Percentiles rank a stretch among this genome's conserved stretches.
These are phyloP conservation scores for Gamarada debralockiae DNA, from an alignment of 495 filamentous ascomycete genomes.

Conservation along the genomic window DNA sequence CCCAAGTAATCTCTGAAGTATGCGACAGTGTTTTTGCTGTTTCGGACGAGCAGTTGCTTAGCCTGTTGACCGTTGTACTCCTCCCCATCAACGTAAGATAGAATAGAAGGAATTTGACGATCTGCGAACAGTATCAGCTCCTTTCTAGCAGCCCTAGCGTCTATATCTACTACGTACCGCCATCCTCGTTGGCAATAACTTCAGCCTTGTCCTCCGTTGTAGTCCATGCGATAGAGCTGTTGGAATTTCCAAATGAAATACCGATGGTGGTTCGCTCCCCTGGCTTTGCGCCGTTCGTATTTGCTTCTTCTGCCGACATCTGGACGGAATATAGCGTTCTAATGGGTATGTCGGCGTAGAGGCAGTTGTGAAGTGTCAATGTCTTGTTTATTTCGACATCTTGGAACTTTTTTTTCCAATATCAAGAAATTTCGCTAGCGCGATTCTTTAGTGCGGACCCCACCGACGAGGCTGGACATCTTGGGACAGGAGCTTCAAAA, in stretches of 20 bases:
- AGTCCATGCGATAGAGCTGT: conserved; percentile 92
- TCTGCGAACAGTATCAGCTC: conserved; percentile 47
- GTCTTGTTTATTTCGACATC: neutral
- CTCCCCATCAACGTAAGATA: conserved; percentile 92
- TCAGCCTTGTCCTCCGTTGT: conserved; percentile 86
- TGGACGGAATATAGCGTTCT: conserved; percentile 1
- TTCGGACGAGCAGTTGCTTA: conserved; percentile 87
- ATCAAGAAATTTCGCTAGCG: conserved; percentile 24
- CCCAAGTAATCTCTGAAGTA: conserved; percentile 96
- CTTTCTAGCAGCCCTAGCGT: conserved; percentile 5
- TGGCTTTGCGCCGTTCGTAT: conserved; percentile 32
- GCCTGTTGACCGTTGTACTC: conserved; percentile 96
- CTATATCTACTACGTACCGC: conserved; percentile 55
- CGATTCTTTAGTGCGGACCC: neutral
- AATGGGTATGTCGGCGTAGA: neutral
- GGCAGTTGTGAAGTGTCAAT: neutral
- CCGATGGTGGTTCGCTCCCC: conserved; percentile 78
- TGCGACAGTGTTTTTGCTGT: conserved; percentile 86
- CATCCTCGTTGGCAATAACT: conserved; percentile 98
- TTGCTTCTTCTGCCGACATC: conserved; percentile 21
- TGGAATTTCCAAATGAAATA: conserved; percentile 96
- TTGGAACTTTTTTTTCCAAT: conserved; percentile 20
- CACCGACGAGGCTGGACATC: conserved; percentile 22
- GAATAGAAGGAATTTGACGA: conserved; percentile 90
- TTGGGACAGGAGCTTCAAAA: neutral